Evolutionary conservation across 176 grass and related monocot species (phyloP).

Genomic region (Poa annua): DNA sequence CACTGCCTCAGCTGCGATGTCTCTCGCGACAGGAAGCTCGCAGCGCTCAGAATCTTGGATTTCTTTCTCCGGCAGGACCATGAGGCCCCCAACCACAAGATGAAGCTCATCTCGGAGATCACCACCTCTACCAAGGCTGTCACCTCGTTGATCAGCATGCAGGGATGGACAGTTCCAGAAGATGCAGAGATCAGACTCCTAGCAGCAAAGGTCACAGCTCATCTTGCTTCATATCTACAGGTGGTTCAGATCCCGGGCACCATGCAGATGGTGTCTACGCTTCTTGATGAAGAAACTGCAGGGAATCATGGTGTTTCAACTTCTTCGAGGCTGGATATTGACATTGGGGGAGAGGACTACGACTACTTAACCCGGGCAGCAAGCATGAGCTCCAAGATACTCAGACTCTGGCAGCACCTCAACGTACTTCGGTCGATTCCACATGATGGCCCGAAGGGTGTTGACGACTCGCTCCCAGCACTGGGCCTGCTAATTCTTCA

Average conservation of each 20-base stretch:
- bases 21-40: background rate
- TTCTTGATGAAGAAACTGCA: background rate
- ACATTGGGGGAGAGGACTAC: too few relatives aligned
- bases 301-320: too few relatives aligned
- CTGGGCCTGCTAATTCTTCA: slow-evolving; percentile 16
- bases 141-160: background rate
- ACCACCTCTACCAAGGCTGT: background rate
- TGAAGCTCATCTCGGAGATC: background rate
- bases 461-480: slow-evolving; percentile 3
- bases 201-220: background rate
- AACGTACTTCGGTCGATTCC: too few relatives aligned
- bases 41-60: background rate
- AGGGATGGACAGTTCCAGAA: background rate
- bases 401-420: too few relatives aligned
- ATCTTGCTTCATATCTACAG: background rate
- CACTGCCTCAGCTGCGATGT: background rate
- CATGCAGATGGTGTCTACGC: background rate
- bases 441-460: too few relatives aligned
- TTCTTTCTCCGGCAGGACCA: background rate
- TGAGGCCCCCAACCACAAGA: background rate
- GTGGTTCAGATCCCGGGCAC: background rate
- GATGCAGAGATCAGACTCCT: background rate
- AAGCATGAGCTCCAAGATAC: too few relatives aligned
- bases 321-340: too few relatives aligned
- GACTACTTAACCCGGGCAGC: too few relatives aligned